Evolutionary conservation across 257 asterid species (phyloP).

Genomic region (Apocynum venetum): DNA sequence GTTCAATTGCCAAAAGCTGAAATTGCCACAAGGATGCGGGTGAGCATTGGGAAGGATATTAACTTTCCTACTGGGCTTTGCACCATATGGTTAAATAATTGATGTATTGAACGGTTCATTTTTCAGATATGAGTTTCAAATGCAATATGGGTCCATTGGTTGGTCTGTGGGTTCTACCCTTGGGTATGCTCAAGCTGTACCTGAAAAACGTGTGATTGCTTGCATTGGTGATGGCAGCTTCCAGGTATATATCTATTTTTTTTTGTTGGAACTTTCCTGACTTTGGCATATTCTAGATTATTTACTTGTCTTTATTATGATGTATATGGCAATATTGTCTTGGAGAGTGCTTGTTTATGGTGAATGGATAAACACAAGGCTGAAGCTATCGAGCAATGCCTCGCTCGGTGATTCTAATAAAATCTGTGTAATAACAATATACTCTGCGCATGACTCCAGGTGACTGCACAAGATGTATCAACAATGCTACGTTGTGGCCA

Average conservation of each 20-base stretch:
- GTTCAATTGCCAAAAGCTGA: constrained; percentile 81
- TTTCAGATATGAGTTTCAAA: constrained; percentile 72
- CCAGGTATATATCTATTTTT: constrained; percentile 42
- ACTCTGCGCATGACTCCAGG: constrained; percentile 30
- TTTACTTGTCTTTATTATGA: background rate
- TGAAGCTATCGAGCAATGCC: background rate
- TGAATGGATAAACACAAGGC: background rate
- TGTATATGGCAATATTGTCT: background rate
- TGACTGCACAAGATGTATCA: constrained; percentile 70
- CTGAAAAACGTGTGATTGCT: constrained; percentile 60
- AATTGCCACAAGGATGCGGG: constrained; percentile 70
- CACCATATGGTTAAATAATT: background rate
- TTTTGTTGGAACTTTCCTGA: background rate
- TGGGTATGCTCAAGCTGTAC: constrained; percentile 81
- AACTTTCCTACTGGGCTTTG: background rate
- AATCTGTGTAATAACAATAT: background rate
- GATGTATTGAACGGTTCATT: background rate
- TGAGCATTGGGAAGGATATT: constrained; percentile 20
- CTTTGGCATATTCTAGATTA: background rate
- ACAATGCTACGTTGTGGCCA: constrained; percentile 66
- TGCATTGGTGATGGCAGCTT: constrained; percentile 92
- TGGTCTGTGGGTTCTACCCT: constrained; percentile 92
- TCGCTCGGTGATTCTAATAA: background rate
- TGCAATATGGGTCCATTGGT: constrained; percentile 88
- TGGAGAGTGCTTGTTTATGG: background rate